Evolutionary conservation across 192 early-diverging fungal species (phyloP).

Genomic region (Coemansia sp.): DNA sequence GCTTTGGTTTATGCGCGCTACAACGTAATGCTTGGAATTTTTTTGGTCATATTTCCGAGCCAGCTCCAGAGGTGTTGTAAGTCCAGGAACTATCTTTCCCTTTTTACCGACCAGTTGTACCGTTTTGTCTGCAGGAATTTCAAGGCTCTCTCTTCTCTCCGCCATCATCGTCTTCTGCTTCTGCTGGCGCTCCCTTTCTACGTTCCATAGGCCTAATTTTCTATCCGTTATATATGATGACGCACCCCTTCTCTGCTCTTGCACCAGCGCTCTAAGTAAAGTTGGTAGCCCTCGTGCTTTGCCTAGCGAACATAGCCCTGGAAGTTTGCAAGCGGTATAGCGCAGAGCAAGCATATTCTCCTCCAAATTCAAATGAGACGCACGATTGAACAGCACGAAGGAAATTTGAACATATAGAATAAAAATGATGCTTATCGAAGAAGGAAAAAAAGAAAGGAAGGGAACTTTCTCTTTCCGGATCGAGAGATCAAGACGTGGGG

Average conservation of each 20-base stretch:
- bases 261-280: neutral
- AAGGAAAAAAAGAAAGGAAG: neutral
- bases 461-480: neutral
- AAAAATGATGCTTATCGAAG: slow-evolving; percentile 1
- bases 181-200: slow-evolving; percentile 28
- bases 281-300: neutral
- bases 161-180: neutral
- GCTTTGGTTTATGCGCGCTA: slow-evolving; percentile 52
- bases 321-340: neutral
- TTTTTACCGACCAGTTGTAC: slow-evolving; percentile 7
- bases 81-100: slow-evolving; percentile 6
- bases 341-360: slow-evolving; percentile 13
- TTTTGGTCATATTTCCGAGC: slow-evolving; percentile 52
- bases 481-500: too few species aligned
- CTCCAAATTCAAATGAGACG: neutral
- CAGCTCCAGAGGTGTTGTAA: slow-evolving; percentile 55
- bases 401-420: neutral
- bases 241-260: neutral
- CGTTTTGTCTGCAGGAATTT: neutral
- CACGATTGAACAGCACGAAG: neutral
- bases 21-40: slow-evolving; percentile 52
- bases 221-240: neutral
- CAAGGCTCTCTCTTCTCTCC: neutral
- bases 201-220: slow-evolving; percentile 21
- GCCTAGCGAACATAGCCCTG: neutral